Conservation (phyloP, 108 stramenopile genomes). For the Cyclotella atomus region DNA sequence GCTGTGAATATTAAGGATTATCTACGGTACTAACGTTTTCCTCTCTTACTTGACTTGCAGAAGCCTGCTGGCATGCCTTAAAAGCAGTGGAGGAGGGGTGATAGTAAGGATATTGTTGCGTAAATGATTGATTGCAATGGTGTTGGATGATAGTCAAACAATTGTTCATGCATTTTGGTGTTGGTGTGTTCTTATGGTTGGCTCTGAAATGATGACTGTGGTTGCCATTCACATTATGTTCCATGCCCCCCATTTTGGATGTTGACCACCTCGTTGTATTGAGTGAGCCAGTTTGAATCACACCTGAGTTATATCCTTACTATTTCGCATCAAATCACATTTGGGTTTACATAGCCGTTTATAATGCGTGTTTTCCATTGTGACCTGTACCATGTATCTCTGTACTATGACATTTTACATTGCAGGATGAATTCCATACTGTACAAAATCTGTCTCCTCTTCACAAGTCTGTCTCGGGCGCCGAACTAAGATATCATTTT, state of each 20-base stretch:
- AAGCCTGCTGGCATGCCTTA: constrained; percentile 69
- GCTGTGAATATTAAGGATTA: background rate
- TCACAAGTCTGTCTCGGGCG: too few relatives aligned
- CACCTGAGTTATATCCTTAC: background rate
- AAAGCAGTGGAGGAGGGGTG: background rate
- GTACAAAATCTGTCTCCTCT: too few relatives aligned
- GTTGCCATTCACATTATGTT: constrained; percentile 10
- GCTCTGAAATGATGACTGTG: constrained; percentile 21
- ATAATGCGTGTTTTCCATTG: constrained; percentile 15
- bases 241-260: constrained; percentile 2
- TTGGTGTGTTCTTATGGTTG: constrained; percentile 13
- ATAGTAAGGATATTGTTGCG: constrained; percentile 29
- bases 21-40: background rate
- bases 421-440: too few relatives aligned
- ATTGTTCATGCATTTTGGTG: constrained; percentile 24
- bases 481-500: too few relatives aligned
- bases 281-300: constrained; percentile 10
- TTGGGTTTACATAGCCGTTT: background rate
- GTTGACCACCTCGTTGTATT: constrained; percentile 23
- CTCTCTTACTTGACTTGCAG: background rate
- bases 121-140: constrained; percentile 19
- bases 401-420: too few relatives aligned
- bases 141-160: constrained; percentile 4
- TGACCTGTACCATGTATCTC: constrained; percentile 11
- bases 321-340: background rate